These are phyloP conservation scores for Neonectria sp. DNA, from an alignment of 2,329 filamentous ascomycete genomes.

Conservation along the genomic window DNA sequence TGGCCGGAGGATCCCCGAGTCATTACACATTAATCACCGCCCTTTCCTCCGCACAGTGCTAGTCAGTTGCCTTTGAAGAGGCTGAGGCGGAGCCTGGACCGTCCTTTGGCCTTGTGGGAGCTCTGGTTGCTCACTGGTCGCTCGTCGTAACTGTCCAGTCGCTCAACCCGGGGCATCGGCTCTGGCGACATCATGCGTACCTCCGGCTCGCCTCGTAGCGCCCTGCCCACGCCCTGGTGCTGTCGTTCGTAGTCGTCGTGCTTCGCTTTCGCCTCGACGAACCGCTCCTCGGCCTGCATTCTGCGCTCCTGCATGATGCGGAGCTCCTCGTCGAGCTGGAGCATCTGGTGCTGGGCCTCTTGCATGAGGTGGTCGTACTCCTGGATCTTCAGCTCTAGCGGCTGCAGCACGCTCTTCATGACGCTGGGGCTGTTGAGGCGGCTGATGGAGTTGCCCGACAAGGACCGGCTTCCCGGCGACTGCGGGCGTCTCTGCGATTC, in stretches of 20 bases:
- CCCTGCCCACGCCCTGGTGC: constrained; percentile 26
- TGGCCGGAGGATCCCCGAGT: constrained; percentile 10
- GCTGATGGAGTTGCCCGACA: constrained; percentile 50
- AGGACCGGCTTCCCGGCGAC: constrained; percentile 36
- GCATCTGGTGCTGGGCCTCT: constrained; percentile 58
- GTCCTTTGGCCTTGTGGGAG: constrained; percentile 26
- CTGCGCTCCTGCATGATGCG: constrained; percentile 43
- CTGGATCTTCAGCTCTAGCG: constrained; percentile 60
- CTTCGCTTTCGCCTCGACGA: constrained; percentile 28
- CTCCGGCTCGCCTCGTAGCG: constrained; percentile 25
- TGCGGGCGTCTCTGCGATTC: constrained; percentile 36
- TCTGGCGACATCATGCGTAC: constrained; percentile 22
- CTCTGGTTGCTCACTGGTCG: constrained; percentile 27
- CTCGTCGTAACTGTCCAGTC: constrained; percentile 30
- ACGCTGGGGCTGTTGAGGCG: constrained; percentile 63
- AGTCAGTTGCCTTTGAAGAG: constrained; percentile 33
- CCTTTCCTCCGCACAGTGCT: background rate
- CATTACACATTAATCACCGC: constrained; percentile 24
- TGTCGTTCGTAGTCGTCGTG: constrained; percentile 32
- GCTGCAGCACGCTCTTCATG: constrained; percentile 60
- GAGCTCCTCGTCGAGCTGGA: constrained; percentile 60
- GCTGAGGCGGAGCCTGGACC: constrained; percentile 25
- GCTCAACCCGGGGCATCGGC: constrained; percentile 25
- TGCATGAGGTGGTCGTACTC: constrained; percentile 61
- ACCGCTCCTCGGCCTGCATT: constrained; percentile 28